phyloP scores from a whole-genome alignment of 78 protist genomes.

The Dictyostelium discoideum region DNA sequence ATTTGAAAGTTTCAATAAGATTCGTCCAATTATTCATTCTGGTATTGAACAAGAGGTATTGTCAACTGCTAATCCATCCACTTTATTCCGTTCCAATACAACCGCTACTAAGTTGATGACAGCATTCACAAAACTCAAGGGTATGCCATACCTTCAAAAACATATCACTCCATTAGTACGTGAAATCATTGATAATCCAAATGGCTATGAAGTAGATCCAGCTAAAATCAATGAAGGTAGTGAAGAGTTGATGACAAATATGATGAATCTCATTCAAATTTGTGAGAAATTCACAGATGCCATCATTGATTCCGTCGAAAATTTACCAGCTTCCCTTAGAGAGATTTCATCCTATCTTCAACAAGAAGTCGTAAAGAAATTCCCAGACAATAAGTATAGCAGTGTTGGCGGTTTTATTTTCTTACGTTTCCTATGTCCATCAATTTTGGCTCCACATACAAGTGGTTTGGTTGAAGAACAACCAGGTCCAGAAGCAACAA shows the following conservation, averaged over 20 bases:
- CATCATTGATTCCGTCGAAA: constrained; percentile 30
- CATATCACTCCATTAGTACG: constrained; percentile 60
- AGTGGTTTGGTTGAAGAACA: constrained; percentile 80
- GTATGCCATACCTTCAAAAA: constrained; percentile 64
- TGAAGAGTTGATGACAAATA: constrained; percentile 56
- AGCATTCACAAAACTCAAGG: constrained; percentile 68
- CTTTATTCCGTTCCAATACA: constrained; percentile 76
- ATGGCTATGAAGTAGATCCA: constrained; percentile 69
- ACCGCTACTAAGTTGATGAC: constrained; percentile 80
- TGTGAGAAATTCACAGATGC: constrained; percentile 52
- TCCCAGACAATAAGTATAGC: constrained; percentile 72
- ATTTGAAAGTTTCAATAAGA: constrained; percentile 53
- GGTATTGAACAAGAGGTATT: constrained; percentile 62
- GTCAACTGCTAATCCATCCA: constrained; percentile 57
- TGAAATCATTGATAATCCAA: constrained; percentile 40
- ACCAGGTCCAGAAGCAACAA: constrained; percentile 40
- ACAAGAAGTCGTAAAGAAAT: constrained; percentile 51
- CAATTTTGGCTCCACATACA: constrained; percentile 84
- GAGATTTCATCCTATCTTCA: constrained; percentile 57
- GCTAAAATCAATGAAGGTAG: constrained; percentile 56
- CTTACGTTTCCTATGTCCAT: constrained; percentile 90
- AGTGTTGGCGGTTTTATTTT: constrained; percentile 86
- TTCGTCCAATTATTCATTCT: constrained; percentile 56
- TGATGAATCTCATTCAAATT: constrained; percentile 56
- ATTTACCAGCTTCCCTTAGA: constrained; percentile 37